phyloP scores from a whole-genome alignment of 2,329 filamentous ascomycete species.

The Aspergillus sp. region DNA sequence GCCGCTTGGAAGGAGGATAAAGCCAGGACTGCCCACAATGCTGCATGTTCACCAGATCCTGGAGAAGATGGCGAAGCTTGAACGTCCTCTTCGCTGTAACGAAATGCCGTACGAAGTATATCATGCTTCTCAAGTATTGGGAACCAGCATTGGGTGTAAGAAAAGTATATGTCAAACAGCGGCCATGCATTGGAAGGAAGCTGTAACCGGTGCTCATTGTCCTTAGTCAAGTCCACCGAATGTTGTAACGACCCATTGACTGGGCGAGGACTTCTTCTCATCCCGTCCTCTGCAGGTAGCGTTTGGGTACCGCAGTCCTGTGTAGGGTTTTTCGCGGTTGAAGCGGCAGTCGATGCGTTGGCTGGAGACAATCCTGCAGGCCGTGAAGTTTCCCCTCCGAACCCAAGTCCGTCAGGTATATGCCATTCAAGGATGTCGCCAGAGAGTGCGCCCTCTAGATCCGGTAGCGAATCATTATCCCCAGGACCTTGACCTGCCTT shows the following conservation, averaged over 20 bases:
- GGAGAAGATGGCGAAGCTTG: constrained; percentile 17
- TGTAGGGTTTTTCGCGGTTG: constrained; percentile 8
- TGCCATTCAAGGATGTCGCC: constrained; percentile 26
- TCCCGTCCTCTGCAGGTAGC: constrained; percentile 1
- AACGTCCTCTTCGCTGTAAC: constrained; percentile 20
- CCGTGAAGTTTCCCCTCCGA: constrained; percentile 11
- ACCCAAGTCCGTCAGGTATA: constrained; percentile 16
- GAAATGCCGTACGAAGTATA: constrained; percentile 44
- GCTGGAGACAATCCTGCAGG: constrained; percentile 16
- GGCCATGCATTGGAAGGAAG: constrained; percentile 38
- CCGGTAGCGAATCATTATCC: constrained; percentile 21
- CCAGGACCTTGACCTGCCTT: constrained; percentile 15
- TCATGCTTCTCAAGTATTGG: constrained; percentile 61
- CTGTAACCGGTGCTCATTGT: constrained; percentile 9
- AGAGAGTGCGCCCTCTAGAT: constrained; percentile 20
- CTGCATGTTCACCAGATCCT: constrained; percentile 42
- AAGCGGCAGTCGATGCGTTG: constrained; percentile 12
- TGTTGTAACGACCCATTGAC: neutral
- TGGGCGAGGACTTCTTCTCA: neutral
- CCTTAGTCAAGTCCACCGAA: neutral
- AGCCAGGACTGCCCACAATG: constrained; percentile 52
- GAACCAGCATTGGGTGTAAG: constrained; percentile 68
- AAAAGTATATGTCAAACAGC: constrained; percentile 63
- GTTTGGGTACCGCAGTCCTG: constrained; percentile 21
- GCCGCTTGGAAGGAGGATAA: constrained; percentile 48